These are phyloP conservation scores for Tuber melanosporum DNA, from an alignment of 495 filamentous ascomycete species.

Conservation along the genomic window DNA sequence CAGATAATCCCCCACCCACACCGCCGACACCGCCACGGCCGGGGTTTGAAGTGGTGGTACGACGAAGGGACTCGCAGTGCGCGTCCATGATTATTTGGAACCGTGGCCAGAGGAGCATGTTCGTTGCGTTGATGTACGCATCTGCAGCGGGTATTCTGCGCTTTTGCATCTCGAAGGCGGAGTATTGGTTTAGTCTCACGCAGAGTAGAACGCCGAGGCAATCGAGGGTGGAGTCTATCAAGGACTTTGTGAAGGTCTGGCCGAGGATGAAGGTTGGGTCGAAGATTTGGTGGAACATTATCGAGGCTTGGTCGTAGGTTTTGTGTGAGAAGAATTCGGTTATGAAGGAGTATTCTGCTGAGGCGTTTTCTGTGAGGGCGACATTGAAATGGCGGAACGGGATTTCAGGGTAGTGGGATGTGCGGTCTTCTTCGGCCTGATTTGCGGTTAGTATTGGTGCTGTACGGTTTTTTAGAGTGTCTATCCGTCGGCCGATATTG, in stretches of 20 bases:
- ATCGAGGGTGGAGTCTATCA: constrained; percentile 71
- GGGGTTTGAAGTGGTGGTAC: constrained; percentile 50
- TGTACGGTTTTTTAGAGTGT: constrained; percentile 63
- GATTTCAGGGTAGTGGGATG: constrained; percentile 76
- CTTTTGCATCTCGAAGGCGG: constrained; percentile 86
- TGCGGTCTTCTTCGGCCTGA: constrained; percentile 78
- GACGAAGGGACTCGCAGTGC: constrained; percentile 79
- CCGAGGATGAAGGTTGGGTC: constrained; percentile 76
- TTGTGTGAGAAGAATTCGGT: constrained; percentile 75
- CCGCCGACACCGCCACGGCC: constrained; percentile 54
- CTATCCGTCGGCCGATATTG: constrained; percentile 73
- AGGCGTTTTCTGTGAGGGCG: constrained; percentile 85
- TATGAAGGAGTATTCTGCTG: constrained; percentile 91
- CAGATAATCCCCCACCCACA: constrained; percentile 45
- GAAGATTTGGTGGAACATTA: constrained; percentile 74
- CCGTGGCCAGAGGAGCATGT: constrained; percentile 93
- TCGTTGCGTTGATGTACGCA: constrained; percentile 84
- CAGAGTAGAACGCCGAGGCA: constrained; percentile 79
- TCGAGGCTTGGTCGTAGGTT: constrained; percentile 52
- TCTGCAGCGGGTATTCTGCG: constrained; percentile 84
- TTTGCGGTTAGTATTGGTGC: constrained; percentile 62
- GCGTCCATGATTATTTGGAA: constrained; percentile 88
- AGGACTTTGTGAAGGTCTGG: constrained; percentile 64
- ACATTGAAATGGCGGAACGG: constrained; percentile 92
- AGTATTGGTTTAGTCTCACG: constrained; percentile 87